These are phyloP conservation scores for Pseudisothecium myosuroides DNA, from an alignment of 225 moss, liverwort and hornwort genomes.

Conservation along the genomic window DNA sequence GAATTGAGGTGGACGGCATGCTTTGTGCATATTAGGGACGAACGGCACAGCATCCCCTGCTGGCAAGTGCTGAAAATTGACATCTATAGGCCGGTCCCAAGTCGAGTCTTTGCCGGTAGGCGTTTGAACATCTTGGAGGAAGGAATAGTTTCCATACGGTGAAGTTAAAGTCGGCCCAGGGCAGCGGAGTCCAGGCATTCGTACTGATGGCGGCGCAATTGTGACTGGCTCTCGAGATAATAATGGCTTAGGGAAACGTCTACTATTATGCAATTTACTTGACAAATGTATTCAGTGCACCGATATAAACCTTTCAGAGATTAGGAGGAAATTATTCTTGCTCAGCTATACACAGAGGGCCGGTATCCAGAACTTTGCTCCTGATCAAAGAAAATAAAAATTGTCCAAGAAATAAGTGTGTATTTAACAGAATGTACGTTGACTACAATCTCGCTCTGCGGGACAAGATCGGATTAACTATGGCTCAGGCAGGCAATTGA, in stretches of 20 bases:
- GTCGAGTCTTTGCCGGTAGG: background rate
- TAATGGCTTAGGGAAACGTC: background rate
- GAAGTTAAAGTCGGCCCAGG: slow-evolving; percentile 11
- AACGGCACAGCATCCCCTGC: slow-evolving; percentile 7
- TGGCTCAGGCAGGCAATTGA: slow-evolving; percentile 38
- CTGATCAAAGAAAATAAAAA: background rate
- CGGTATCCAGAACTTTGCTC: background rate
- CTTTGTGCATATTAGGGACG: slow-evolving; percentile 12
- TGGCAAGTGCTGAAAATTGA: slow-evolving; percentile 10
- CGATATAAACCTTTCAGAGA: background rate
- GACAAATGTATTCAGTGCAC: background rate
- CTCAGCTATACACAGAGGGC: slow-evolving; percentile 3
- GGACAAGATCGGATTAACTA: background rate
- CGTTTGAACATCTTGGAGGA: slow-evolving; percentile 9
- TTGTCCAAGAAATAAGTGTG: background rate
- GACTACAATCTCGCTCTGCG: background rate
- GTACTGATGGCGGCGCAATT: slow-evolving; percentile 37
- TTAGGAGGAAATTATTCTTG: background rate
- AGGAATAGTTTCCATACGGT: background rate
- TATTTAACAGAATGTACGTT: slow-evolving; percentile 18
- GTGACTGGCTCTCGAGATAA: slow-evolving; percentile 5
- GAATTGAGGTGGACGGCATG: slow-evolving; percentile 15
- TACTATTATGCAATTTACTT: slow-evolving; percentile 1
- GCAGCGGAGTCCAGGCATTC: slow-evolving; percentile 39
- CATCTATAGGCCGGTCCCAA: slow-evolving; percentile 25